Percentiles rank a stretch among this genome's conserved stretches.
Conservation (phyloP, 306 rosid species). For the Cucurbita ficifolia region DNA sequence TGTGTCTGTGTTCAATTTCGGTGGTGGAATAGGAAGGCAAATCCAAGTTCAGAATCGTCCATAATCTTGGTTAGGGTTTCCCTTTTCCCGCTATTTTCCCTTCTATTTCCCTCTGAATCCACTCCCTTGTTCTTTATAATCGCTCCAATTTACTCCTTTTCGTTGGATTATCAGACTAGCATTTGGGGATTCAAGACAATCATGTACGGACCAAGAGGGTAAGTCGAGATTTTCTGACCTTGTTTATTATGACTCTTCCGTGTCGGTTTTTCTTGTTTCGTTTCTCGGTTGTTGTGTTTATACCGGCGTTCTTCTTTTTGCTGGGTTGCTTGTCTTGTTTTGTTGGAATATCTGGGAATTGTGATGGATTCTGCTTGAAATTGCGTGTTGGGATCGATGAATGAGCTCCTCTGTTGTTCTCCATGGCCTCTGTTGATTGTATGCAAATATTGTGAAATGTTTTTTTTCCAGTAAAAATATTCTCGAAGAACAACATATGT, state of each 20-base stretch:
- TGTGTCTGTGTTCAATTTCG: neutral
- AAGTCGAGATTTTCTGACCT: neutral
- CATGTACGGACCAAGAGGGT: conserved; percentile 16
- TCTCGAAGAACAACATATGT: neutral
- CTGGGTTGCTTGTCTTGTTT: neutral
- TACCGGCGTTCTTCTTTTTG: no score
- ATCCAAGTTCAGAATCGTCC: neutral
- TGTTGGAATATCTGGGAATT: neutral
- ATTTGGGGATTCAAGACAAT: conserved; percentile 8
- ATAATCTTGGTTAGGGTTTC: neutral
- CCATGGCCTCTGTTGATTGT: neutral
- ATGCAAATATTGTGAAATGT: neutral
- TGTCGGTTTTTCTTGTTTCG: neutral
- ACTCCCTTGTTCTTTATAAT: neutral
- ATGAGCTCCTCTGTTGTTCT: neutral
- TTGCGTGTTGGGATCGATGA: neutral
- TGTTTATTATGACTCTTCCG: neutral
- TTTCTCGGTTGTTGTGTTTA: neutral
- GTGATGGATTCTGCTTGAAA: neutral
- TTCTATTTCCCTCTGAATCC: neutral
- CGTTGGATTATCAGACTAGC: neutral
- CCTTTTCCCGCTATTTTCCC: neutral
- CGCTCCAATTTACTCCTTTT: neutral
- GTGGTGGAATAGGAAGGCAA: neutral
- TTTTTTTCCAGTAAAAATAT: neutral